Conservation (phyloP, 495 filamentous ascomycete genomes). For the Elaphomyces granulatus region DNA sequence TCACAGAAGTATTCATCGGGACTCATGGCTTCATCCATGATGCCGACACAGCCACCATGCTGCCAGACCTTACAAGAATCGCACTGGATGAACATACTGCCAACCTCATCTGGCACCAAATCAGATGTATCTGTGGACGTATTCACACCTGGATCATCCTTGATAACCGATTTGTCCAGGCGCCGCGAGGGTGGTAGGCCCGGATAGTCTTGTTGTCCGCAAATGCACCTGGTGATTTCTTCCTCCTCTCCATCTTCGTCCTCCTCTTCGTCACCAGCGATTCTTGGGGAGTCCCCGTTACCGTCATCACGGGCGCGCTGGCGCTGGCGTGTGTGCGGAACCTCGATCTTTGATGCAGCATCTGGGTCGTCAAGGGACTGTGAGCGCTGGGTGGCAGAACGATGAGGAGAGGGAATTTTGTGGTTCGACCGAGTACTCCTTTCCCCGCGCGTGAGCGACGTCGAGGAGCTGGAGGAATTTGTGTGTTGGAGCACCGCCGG, state of each 20-base stretch:
- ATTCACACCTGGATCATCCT: conserved; percentile 40
- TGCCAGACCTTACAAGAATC: conserved; percentile 98
- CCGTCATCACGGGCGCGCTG: conserved; percentile 53
- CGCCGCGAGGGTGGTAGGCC: conserved; percentile 59
- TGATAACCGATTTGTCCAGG: conserved; percentile 33
- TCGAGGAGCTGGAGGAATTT: conserved; percentile 64
- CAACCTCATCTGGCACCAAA: conserved; percentile 61
- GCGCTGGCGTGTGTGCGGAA: conserved; percentile 55
- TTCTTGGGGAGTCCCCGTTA: conserved; percentile 35
- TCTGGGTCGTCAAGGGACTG: conserved; percentile 65
- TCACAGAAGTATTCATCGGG: conserved; percentile 98
- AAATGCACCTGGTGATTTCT: conserved; percentile 87
- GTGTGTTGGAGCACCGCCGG: conserved; percentile 50
- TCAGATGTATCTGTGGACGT: conserved; percentile 25
- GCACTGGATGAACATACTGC: conserved; percentile 96
- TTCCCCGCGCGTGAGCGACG: conserved; percentile 49
- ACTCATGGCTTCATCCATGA: conserved; percentile 80
- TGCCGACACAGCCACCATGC: conserved; percentile 94
- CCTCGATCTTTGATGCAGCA: conserved; percentile 40
- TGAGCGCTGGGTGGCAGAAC: conserved; percentile 58
- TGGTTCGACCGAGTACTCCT: conserved; percentile 55
- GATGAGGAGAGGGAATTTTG: conserved; percentile 58
- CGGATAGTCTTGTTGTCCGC: conserved; percentile 87
- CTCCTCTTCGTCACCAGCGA: conserved; percentile 45
- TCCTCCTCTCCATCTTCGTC: conserved; percentile 66